These are phyloP conservation scores for Saccharum officinarum DNA, from an alignment of 176 grass and related monocot species.

Conservation along the genomic window DNA sequence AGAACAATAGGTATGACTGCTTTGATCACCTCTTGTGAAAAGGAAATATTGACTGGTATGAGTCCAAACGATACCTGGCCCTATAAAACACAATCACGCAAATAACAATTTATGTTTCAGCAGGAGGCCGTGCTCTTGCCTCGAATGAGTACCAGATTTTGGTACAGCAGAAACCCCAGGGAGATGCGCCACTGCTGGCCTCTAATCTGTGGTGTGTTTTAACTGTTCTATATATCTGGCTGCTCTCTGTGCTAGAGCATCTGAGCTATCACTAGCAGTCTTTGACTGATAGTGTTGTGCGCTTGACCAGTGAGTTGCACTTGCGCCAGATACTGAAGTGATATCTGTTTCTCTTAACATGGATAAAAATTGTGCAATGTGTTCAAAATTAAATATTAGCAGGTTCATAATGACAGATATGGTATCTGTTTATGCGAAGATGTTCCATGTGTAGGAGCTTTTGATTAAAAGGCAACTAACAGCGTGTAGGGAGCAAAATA, in stretches of 20 bases:
- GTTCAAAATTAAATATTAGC: not conserved
- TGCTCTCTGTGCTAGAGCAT: slow-evolving; percentile 48
- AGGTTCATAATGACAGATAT: not conserved
- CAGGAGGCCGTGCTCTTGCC: slow-evolving; percentile 43
- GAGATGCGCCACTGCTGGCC: slow-evolving; percentile 36
- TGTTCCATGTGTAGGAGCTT: not conserved
- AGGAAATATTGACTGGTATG: slow-evolving; percentile 24
- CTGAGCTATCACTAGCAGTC: slow-evolving; percentile 32
- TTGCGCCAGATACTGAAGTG: not conserved
- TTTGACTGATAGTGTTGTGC: not conserved
- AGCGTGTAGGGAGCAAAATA: not conserved
- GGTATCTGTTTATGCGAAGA: not conserved
- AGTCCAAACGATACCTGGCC: not conserved
- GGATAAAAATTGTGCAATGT: not conserved
- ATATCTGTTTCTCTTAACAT: not conserved
- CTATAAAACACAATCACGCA: not conserved
- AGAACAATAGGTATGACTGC: slow-evolving; percentile 54
- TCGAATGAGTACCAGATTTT: slow-evolving; percentile 35
- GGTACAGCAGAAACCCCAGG: slow-evolving; percentile 43
- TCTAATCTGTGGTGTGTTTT: slow-evolving; percentile 51
- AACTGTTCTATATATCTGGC: slow-evolving; percentile 34
- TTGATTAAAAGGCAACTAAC: not conserved
- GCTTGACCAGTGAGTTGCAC: not conserved
- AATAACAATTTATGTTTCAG: slow-evolving; percentile 45
- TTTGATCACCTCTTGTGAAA: slow-evolving; percentile 40